phyloP scores from a whole-genome alignment of 768 basidiomycete genomes.

The Serendipita sp. region DNA sequence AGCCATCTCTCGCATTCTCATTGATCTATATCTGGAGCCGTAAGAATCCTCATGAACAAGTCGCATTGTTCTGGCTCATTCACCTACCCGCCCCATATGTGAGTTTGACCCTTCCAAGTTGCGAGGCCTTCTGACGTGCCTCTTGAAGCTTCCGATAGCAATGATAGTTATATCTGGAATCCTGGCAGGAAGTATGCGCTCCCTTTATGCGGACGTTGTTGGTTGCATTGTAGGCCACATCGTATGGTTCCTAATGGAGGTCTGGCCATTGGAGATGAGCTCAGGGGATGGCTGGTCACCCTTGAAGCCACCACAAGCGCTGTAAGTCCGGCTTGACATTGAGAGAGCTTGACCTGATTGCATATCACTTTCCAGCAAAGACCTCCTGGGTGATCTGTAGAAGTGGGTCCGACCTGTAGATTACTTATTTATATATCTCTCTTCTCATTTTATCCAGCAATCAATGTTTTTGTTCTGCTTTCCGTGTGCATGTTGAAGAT shows the following conservation, averaged over 20 bases:
- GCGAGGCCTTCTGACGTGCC: neutral
- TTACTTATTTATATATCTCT: too few species aligned
- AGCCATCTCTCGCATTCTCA: slow-evolving; percentile 82
- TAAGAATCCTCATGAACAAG: slow-evolving; percentile 3
- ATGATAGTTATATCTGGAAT: slow-evolving; percentile 3
- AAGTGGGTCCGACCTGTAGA: neutral
- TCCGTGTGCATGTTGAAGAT: too few species aligned
- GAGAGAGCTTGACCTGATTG: too few species aligned
- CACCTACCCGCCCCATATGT: slow-evolving; percentile 1
- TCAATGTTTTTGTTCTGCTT: too few species aligned
- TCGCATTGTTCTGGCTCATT: neutral
- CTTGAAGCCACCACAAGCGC: neutral
- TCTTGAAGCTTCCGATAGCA: neutral
- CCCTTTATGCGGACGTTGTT: neutral
- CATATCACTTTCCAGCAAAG: neutral
- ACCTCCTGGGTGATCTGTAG: neutral
- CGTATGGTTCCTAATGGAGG: slow-evolving; percentile 5
- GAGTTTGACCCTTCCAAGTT: neutral
- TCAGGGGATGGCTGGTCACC: slow-evolving; percentile 3
- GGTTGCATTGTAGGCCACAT: slow-evolving; percentile 7
- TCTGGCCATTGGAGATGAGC: slow-evolving; percentile 4
- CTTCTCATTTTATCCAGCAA: too few species aligned
- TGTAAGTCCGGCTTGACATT: neutral
- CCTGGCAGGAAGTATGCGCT: slow-evolving; percentile 1
- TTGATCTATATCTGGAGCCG: slow-evolving; percentile 97